phyloP scores from a whole-genome alignment of 148 eudicot species.

The Chenopodium quinoa region DNA sequence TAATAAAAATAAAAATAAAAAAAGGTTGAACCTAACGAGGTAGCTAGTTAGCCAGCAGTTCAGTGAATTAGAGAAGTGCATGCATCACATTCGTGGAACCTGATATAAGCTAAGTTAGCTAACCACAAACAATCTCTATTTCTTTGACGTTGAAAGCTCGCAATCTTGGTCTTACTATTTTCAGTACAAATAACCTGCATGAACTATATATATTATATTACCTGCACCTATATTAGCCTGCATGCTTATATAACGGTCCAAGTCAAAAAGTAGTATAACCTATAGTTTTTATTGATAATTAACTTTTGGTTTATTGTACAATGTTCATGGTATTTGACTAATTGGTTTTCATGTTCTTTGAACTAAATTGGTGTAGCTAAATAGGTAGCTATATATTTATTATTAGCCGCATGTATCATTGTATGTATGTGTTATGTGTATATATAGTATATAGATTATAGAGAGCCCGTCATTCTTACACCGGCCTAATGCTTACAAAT shows the following conservation, averaged over 20 bases:
- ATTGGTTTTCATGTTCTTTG: conserved; percentile 16
- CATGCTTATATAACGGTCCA: background rate
- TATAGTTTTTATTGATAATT: too few species aligned
- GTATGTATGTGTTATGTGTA: too few species aligned
- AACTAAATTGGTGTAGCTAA: conserved; percentile 5
- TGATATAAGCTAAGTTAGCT: background rate
- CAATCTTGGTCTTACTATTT: too few species aligned
- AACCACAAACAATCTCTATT: too few species aligned
- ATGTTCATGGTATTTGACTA: conserved; percentile 23
- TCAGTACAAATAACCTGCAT: conserved; percentile 2
- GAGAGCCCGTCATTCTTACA: conserved; percentile 1
- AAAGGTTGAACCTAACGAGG: conserved; percentile 20
- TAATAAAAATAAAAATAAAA: background rate
- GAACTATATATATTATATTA: background rate
- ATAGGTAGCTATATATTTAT: background rate
- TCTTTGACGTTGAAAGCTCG: background rate
- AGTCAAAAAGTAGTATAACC: background rate
- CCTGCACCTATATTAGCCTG: background rate
- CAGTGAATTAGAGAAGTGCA: conserved; percentile 16
- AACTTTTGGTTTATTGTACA: conserved; percentile 13
- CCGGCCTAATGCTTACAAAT: conserved; percentile 16
- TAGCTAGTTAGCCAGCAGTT: conserved; percentile 13
- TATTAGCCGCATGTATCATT: too few species aligned
- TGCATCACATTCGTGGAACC: conserved; percentile 24
- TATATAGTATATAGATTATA: too few species aligned